phyloP scores from a whole-genome alignment of 345 rosid species.

The Eucalyptus lansdowneana region DNA sequence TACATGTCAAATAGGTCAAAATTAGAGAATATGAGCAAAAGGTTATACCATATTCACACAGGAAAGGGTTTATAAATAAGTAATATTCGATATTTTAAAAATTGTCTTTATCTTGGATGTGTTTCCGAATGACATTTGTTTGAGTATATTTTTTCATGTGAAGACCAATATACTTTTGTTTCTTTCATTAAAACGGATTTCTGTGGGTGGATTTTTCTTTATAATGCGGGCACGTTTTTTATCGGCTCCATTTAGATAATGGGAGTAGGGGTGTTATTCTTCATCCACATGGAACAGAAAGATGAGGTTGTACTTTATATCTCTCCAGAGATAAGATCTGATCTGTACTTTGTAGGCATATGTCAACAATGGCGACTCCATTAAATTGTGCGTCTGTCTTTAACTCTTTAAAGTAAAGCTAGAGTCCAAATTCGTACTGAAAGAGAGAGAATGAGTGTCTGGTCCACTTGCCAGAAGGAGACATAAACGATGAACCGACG shows the following conservation, averaged over 20 bases:
- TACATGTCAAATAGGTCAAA: not conserved
- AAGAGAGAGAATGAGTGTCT: not conserved
- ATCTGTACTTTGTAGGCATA: not conserved
- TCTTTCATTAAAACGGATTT: not conserved
- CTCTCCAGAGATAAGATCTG: not conserved
- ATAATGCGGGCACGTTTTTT: not conserved
- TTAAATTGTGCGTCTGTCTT: not conserved
- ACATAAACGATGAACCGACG: not conserved
- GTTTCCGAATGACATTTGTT: not conserved
- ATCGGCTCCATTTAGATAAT: too few species aligned
- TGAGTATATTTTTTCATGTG: not conserved
- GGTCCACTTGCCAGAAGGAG: not conserved
- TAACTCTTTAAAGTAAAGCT: not conserved
- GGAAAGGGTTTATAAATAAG: too few species aligned
- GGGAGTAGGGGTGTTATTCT: not conserved
- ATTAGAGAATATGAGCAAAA: not conserved
- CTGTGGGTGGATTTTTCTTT: not conserved
- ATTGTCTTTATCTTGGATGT: not conserved
- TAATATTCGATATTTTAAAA: too few species aligned
- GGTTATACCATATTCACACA: not conserved
- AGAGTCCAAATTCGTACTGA: not conserved
- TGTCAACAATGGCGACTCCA: not conserved
- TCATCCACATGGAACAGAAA: not conserved
- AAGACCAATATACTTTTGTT: not conserved
- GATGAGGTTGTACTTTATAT: not conserved